Percentiles rank a stretch among this genome's conserved stretches.
Evolutionary conservation across 441 rosid genomes (phyloP).

Genomic region (Breynia disticha): DNA sequence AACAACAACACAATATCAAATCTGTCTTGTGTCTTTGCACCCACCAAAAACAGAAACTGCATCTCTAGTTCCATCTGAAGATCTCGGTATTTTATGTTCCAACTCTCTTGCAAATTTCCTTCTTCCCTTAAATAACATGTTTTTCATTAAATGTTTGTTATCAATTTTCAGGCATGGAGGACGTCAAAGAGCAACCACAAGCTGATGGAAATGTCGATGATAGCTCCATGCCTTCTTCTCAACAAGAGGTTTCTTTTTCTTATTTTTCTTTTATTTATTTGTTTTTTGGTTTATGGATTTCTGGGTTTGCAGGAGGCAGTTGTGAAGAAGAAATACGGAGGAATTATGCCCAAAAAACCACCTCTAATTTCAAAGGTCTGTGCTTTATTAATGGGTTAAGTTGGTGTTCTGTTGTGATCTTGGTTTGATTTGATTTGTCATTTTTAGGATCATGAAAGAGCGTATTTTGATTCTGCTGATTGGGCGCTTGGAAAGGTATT

Average conservation of each 20-base stretch:
- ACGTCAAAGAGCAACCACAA: conserved; percentile 39
- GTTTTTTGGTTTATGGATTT: not conserved
- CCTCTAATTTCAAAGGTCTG: conserved; percentile 98
- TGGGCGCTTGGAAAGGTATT: conserved; percentile 99
- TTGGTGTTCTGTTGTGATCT: not conserved
- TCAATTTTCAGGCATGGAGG: conserved; percentile 40
- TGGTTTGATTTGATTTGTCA: conserved; percentile 13
- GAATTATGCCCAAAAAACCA: conserved; percentile 90
- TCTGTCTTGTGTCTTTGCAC: too few species aligned
- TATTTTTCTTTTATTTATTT: not conserved
- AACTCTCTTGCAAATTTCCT: too few species aligned
- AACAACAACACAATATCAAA: too few species aligned
- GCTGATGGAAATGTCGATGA: conserved; percentile 37
- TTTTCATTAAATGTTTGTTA: too few species aligned
- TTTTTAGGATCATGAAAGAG: conserved; percentile 90
- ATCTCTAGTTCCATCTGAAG: too few species aligned
- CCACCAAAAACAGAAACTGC: too few species aligned
- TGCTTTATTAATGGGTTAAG: not conserved
- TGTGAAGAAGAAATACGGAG: conserved; percentile 86
- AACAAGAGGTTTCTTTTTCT: conserved; percentile 49
- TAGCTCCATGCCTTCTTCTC: conserved; percentile 41
- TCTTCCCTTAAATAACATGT: too few species aligned
- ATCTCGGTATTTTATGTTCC: too few species aligned
- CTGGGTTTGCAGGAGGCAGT: conserved; percentile 43
- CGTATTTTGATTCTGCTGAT: conserved; percentile 98